Evolutionary conservation across 352 stramenopile species (phyloP).

Genomic region (Plasmopara viticola): DNA sequence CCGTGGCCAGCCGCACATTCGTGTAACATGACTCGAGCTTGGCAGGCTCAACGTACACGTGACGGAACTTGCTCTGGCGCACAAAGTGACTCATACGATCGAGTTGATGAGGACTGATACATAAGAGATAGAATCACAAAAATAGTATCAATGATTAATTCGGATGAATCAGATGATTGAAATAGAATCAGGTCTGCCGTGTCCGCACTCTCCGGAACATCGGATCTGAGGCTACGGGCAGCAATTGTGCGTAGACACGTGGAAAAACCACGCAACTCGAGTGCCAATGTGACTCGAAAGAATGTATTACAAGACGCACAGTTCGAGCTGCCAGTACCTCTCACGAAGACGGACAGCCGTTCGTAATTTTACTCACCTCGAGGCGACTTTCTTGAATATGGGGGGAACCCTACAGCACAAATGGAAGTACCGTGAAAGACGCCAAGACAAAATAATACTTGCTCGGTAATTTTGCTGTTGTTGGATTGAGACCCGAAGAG

Average conservation of each 20-base stretch:
- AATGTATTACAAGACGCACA: background rate
- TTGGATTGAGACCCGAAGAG: conserved; percentile 7
- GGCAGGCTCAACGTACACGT: conserved; percentile 96
- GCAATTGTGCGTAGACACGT: background rate
- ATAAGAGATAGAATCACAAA: background rate
- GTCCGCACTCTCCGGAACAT: conserved; percentile 5
- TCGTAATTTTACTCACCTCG: conserved; percentile 20
- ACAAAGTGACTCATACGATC: conserved; percentile 90
- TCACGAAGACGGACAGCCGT: background rate
- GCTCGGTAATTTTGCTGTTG: conserved; percentile 17
- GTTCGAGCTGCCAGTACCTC: background rate
- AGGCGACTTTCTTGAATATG: conserved; percentile 29
- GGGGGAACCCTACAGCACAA: conserved; percentile 25
- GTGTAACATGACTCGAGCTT: conserved; percentile 92
- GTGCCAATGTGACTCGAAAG: background rate
- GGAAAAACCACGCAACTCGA: background rate
- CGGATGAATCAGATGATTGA: conserved; percentile 1
- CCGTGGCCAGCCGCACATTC: conserved; percentile 92
- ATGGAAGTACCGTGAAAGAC: conserved; percentile 20
- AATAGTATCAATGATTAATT: background rate
- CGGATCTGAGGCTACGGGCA: conserved; percentile 5
- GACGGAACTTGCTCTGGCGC: conserved; percentile 96
- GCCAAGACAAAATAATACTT: conserved; percentile 13
- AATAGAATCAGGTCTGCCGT: conserved; percentile 8
- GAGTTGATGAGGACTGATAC: conserved; percentile 5